Conservation (phyloP, 208 protist species). For the Crithidia fasciculata region DNA sequence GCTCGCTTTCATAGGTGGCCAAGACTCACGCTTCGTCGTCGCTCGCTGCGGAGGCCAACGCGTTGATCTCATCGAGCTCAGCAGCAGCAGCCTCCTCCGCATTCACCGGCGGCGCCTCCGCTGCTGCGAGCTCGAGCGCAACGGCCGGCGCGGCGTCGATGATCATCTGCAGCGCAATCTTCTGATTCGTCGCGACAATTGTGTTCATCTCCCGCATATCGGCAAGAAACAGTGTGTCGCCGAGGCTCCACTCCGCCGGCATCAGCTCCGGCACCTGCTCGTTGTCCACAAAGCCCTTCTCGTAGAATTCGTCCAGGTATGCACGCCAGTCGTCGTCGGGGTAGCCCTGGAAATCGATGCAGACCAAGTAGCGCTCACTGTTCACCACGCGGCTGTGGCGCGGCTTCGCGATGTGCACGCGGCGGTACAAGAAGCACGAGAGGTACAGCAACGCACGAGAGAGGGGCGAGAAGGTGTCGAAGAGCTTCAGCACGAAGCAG, state of each 20-base stretch:
- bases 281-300: constrained; percentile 65
- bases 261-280: constrained; percentile 67
- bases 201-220: constrained; percentile 61
- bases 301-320: constrained; percentile 65
- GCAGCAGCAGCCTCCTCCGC: neutral
- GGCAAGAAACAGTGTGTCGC: constrained; percentile 55
- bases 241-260: constrained; percentile 48
- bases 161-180: constrained; percentile 63
- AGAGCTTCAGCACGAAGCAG: constrained; percentile 90
- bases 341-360: constrained; percentile 49
- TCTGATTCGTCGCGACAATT: constrained; percentile 63
- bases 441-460: constrained; percentile 80
- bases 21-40: no score
- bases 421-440: constrained; percentile 81
- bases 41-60: no score
- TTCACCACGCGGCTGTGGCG: constrained; percentile 90
- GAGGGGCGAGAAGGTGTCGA: constrained; percentile 90
- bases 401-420: constrained; percentile 91
- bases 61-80: no score
- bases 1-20: no score
- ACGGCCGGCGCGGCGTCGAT: constrained; percentile 36
- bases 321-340: constrained; percentile 51
- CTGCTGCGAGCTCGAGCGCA: neutral
- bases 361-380: constrained; percentile 91
- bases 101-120: neutral